These are phyloP conservation scores for Populus hybrid DNA, from an alignment of 441 rosid genomes.

Conservation along the genomic window DNA sequence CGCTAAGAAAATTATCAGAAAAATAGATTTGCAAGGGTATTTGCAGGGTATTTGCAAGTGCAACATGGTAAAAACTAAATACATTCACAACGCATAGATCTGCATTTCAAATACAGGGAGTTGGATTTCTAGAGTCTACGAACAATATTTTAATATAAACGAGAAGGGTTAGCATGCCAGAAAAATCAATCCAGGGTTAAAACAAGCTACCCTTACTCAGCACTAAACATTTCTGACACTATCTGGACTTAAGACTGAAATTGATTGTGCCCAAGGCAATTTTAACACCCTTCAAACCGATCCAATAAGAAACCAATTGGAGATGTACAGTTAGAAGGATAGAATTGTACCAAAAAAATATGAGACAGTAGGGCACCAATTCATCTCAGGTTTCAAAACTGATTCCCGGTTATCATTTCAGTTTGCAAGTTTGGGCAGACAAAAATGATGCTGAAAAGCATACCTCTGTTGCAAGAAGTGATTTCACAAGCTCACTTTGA, in stretches of 20 bases:
- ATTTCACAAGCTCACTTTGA: slow-evolving; percentile 62
- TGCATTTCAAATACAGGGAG: no score
- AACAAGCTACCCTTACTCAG: no score
- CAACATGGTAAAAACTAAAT: no score
- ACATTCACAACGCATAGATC: no score
- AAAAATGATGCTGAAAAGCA: not conserved
- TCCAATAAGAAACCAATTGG: not conserved
- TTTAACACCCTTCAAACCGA: not conserved
- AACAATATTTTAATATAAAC: no score
- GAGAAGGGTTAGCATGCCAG: no score
- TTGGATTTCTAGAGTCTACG: no score
- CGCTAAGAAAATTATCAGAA: no score
- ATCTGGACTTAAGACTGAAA: not conserved
- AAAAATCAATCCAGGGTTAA: no score
- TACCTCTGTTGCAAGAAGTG: slow-evolving; percentile 53
- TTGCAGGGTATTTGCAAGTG: no score
- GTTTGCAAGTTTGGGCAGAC: not conserved
- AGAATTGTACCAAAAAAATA: not conserved
- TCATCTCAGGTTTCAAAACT: not conserved
- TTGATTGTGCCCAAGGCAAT: not conserved
- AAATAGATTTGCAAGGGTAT: no score
- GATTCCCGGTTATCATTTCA: not conserved
- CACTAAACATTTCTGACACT: not conserved
- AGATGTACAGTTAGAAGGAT: no score
- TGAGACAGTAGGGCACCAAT: not conserved